phyloP scores from a whole-genome alignment of 2,329 filamentous ascomycete species.

The Decorospora gaudefroyi region DNA sequence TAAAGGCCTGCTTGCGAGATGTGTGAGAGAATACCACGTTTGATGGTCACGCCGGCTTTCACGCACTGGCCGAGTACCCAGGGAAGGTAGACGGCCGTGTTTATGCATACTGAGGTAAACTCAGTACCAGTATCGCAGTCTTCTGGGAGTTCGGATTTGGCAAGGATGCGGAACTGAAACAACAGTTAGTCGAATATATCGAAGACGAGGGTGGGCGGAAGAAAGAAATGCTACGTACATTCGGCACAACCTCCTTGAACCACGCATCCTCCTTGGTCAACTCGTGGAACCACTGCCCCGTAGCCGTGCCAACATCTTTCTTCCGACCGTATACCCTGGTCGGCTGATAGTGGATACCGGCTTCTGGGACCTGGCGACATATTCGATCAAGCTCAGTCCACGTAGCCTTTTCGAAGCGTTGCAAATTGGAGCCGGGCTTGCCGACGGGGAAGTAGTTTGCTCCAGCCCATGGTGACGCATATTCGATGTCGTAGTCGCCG shows the following conservation, averaged over 20 bases:
- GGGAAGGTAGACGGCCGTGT: constrained; percentile 83
- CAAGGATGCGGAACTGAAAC: constrained; percentile 63
- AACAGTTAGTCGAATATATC: constrained; percentile 3
- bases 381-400: constrained; percentile 53
- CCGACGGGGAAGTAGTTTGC: constrained; percentile 70
- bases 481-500: constrained; percentile 88
- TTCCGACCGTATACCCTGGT: constrained; percentile 63
- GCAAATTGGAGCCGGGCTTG: constrained; percentile 47
- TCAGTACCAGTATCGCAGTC: constrained; percentile 72
- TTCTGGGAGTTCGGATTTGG: constrained; percentile 59
- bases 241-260: constrained; percentile 72
- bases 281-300: constrained; percentile 66
- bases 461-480: constrained; percentile 87
- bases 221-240: constrained; percentile 55
- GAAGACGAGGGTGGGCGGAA: not conserved
- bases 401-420: constrained; percentile 51
- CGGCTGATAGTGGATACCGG: constrained; percentile 76
- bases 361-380: constrained; percentile 68
- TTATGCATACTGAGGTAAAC: constrained; percentile 89
- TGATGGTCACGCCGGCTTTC: constrained; percentile 67
- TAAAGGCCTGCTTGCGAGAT: constrained; percentile 70
- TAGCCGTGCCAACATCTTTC: constrained; percentile 63
- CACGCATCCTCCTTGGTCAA: constrained; percentile 71
- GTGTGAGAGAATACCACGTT: constrained; percentile 59
- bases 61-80: constrained; percentile 83